Evolutionary conservation across 768 basidiomycete species (phyloP).

Genomic region (Nidula microcarpa): DNA sequence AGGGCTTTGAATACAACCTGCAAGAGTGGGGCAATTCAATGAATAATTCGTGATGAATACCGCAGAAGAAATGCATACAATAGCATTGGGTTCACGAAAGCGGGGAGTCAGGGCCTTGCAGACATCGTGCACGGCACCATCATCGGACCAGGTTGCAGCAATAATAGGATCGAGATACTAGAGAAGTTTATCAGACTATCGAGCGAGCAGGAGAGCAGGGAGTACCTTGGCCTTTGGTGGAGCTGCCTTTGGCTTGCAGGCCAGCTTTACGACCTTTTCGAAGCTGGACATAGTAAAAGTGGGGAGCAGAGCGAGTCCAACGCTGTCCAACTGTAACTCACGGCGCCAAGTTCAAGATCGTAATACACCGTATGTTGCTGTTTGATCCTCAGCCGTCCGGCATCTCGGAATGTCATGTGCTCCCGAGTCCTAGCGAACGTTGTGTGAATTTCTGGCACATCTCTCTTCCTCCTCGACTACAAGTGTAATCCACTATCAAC

Average conservation of each 20-base stretch:
- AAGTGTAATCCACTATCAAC: too few species aligned
- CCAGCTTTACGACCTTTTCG: conserved; percentile 92
- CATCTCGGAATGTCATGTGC: too few species aligned
- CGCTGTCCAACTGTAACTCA: too few species aligned
- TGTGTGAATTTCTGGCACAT: too few species aligned
- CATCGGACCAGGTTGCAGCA: conserved; percentile 94
- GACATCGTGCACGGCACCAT: conserved; percentile 90
- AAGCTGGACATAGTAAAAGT: conserved; percentile 60
- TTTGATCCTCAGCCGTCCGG: too few species aligned
- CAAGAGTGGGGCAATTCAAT: background rate
- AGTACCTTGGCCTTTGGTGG: conserved; percentile 92
- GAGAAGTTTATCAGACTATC: conserved; percentile 1
- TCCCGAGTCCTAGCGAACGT: too few species aligned
- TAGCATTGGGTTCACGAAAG: conserved; percentile 87
- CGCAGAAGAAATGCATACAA: conserved; percentile 41
- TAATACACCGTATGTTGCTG: too few species aligned
- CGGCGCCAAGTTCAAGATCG: too few species aligned
- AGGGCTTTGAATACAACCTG: conserved; percentile 98
- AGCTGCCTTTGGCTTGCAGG: conserved; percentile 96
- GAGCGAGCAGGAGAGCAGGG: conserved; percentile 4
- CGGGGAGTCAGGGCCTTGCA: conserved; percentile 83
- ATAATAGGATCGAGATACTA: conserved; percentile 97
- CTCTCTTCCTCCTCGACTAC: too few species aligned
- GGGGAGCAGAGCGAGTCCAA: too few species aligned
- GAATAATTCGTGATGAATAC: background rate